Base-by-base conservation (phyloP, 2,329 filamentous ascomycete genomes). In the Tolypocladium capitatum region DNA sequence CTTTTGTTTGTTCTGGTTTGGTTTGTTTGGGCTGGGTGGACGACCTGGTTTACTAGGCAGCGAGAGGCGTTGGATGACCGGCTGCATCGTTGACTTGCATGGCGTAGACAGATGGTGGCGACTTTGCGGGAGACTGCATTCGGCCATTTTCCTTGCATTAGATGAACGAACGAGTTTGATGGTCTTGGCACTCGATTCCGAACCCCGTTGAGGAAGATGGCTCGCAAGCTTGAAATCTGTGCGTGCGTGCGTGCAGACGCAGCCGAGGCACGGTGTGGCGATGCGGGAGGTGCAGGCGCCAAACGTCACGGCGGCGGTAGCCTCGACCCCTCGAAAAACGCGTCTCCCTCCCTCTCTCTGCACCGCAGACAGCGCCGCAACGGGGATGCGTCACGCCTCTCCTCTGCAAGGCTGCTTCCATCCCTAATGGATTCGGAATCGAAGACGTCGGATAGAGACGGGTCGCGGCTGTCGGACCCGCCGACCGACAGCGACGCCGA, bases 361-460 rank as follows among this genome's bases (percentile, higher is more conserved):
- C n/a, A n/a, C n/a, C n/a, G n/a, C n/a, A 42, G 24, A 28, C 30
- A 24, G 14, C 28, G 20, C 20, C 43, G 30, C 43, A 27, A 45
- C 32, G 32, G 43, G 31, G 30, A 45, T 45, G 43, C 43, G 43
- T 34, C 31, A 45, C 31, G 30, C 34, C 32, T 36, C 13, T 34
- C 16, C 13, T 4, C n/a, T 27, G 20, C n/a, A 18, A 46, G 14
- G 16, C 38, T 40, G 18, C 41, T 49, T 52, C 46, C 51, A 52
- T 51, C 47, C 40, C 49, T 52, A 45, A 64, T 64, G 59, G 58
- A 60, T 46, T 41, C 56, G 13, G 61, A 60, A 48, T 53, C 58
- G 32, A 60, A 56, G 30, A 53, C 55, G 45, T 60, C 58, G 16
- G 60, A 63, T 33, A 58, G 53, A 49, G 65, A 63, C 48, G 62